These are phyloP conservation scores for Debaryomyces subglobosus DNA, from an alignment of 1,139 yeast species.

Conservation along the genomic window DNA sequence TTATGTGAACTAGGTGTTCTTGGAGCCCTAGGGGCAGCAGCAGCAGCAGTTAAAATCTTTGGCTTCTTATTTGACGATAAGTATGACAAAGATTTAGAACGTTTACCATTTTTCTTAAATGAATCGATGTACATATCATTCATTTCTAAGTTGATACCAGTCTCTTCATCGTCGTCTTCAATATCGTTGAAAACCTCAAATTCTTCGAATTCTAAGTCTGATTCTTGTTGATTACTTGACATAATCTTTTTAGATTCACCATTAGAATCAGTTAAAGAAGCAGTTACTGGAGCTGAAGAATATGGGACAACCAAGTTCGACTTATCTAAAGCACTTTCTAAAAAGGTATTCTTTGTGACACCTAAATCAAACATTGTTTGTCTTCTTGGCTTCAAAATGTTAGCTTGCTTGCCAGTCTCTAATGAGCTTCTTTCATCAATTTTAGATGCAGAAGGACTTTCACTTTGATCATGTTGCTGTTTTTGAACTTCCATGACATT, in stretches of 20 bases:
- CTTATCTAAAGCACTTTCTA: conserved; percentile 52
- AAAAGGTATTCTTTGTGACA: conserved; percentile 47
- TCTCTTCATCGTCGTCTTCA: conserved; percentile 40
- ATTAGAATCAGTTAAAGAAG: conserved; percentile 46
- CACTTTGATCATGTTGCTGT: conserved; percentile 13
- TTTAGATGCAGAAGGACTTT: conserved; percentile 3
- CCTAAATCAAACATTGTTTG: conserved; percentile 55
- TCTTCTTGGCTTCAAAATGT: conserved; percentile 42
- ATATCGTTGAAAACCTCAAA: conserved; percentile 49
- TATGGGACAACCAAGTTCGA: conserved; percentile 68
- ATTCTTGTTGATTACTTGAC: conserved; percentile 17
- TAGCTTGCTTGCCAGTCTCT: conserved; percentile 30
- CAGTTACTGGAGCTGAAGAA: conserved; percentile 76
- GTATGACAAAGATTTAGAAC: conserved; percentile 68
- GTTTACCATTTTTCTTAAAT: conserved; percentile 49
- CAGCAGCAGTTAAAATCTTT: conserved; percentile 71
- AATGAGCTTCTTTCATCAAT: conserved; percentile 17
- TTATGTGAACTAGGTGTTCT: conserved; percentile 57
- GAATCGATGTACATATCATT: conserved; percentile 27
- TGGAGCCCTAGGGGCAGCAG: conserved; percentile 81
- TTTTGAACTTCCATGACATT: conserved; percentile 50
- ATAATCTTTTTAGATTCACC: conserved; percentile 14
- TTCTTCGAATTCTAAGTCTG: conserved; percentile 47
- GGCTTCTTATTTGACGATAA: conserved; percentile 51
- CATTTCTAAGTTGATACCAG: conserved; percentile 16